phyloP scores from a whole-genome alignment of 345 rosid species.

The Hibiscus syriacus region DNA sequence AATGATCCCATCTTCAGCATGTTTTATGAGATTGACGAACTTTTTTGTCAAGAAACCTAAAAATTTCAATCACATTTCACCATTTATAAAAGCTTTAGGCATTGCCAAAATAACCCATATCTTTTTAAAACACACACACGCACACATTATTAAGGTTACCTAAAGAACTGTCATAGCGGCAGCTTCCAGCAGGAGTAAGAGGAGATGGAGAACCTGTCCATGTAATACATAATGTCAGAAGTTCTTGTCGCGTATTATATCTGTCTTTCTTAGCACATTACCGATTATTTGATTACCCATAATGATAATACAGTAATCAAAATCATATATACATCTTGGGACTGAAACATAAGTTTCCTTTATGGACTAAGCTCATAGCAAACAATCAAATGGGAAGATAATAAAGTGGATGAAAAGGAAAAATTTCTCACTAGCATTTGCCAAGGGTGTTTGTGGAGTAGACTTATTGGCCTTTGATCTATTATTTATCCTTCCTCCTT shows the following conservation, averaged over 20 bases:
- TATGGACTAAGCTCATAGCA: too few species aligned
- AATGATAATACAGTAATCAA: neutral
- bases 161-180: conserved; percentile 93
- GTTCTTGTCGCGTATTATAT: too few species aligned
- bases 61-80: conserved; percentile 15
- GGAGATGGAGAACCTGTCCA: conserved; percentile 64
- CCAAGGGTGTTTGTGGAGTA: conserved; percentile 59
- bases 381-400: neutral
- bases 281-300: too few species aligned
- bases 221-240: conserved; percentile 13
- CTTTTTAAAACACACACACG: too few species aligned
- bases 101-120: too few species aligned
- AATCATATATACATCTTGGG: too few species aligned
- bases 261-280: too few species aligned
- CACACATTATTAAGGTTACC: conserved; percentile 35
- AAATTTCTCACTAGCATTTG: conserved; percentile 50
- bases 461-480: conserved; percentile 54
- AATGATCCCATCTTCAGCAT: conserved; percentile 79
- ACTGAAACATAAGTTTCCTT: too few species aligned
- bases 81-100: conserved; percentile 5
- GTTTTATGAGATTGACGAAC: conserved; percentile 72
- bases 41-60: conserved; percentile 89
- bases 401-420: neutral
- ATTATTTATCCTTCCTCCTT: conserved; percentile 54
- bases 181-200: conserved; percentile 77